Base-by-base conservation (phyloP, 2,329 filamentous ascomycete species). In the Colletotrichum phormii region DNA sequence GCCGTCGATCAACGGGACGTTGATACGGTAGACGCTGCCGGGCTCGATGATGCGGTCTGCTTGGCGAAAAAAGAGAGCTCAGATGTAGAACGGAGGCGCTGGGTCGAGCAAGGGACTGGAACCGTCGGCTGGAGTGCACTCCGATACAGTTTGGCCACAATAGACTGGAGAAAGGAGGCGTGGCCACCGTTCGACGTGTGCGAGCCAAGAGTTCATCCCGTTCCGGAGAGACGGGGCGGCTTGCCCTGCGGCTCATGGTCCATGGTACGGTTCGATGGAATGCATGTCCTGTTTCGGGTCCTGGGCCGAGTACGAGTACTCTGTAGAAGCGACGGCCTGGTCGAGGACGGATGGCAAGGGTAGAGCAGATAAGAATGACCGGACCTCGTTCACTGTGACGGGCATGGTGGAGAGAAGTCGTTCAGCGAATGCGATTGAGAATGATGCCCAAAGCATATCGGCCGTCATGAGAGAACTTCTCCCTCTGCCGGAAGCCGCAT, bases 131-230 rank as follows among this genome's bases (percentile, higher is more conserved):
- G 29, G 24, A 6, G 29, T 29, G 53, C 15, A 3, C 51, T 55
- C 71, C 71, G 71, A 54, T 15, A 31, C 22, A 58, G 57, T 51
- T 18, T 42, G 33, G 5, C 18, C 67, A 60, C 51, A 49, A 42
- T 35, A 42, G 35, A n/a, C 6, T 53, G 51, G 68, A 37, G 26
- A 60, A 3, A 63, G 55, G 35, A 29, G 60, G 37, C 31, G 15
- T 55, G 49, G 18, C 12, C 5, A 18, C 37, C 37, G 37, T 42
- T 42, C 37, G 24, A 35, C 51, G 37, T 33, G 67, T 61, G 67
- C 62, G 46, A 64, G 71, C 61, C 67, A 73, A 67, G 57, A 35
- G 67, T 72, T 66, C 62, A 18, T 66, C 67, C 62, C 51, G 63
- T 62, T n/a, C 58, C 57, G 37, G 46, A 49, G 42, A 49, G 42